Conservation (phyloP, 257 asterid genomes). For the Solanum ossicruentum region DNA sequence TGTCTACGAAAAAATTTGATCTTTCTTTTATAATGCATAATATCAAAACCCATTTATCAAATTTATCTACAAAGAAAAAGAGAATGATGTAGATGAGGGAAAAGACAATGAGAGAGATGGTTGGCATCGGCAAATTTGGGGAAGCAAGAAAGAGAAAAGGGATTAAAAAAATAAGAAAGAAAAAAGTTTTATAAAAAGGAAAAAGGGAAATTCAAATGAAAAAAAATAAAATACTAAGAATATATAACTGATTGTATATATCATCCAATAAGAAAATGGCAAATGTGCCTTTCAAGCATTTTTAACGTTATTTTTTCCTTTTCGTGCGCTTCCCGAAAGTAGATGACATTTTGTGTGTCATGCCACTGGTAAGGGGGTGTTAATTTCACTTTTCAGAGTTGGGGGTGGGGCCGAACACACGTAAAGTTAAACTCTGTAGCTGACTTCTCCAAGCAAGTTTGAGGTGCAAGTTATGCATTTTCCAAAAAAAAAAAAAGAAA, state of each 20-base stretch:
- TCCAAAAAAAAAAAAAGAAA: background rate
- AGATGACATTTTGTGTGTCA: background rate
- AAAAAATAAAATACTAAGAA: background rate
- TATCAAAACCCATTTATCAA: background rate
- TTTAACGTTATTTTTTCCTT: background rate
- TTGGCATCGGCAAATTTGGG: background rate
- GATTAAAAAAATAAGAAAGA: background rate
- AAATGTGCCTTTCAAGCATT: background rate
- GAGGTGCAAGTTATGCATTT: background rate
- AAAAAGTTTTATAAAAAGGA: background rate
- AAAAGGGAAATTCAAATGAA: background rate
- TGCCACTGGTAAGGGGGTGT: background rate
- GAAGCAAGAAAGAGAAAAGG: background rate
- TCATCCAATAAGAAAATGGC: background rate
- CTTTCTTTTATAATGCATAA: background rate
- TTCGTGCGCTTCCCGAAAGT: background rate
- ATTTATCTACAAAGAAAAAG: background rate
- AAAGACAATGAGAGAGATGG: background rate
- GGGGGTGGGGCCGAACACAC: background rate
- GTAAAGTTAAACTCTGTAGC: background rate
- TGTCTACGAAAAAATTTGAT: background rate
- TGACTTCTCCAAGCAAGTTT: background rate
- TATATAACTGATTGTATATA: background rate
- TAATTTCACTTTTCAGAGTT: background rate
- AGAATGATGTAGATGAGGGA: background rate